These are phyloP conservation scores for Dactylorhiza incarnata DNA, from an alignment of 106 monocot species.

Conservation along the genomic window DNA sequence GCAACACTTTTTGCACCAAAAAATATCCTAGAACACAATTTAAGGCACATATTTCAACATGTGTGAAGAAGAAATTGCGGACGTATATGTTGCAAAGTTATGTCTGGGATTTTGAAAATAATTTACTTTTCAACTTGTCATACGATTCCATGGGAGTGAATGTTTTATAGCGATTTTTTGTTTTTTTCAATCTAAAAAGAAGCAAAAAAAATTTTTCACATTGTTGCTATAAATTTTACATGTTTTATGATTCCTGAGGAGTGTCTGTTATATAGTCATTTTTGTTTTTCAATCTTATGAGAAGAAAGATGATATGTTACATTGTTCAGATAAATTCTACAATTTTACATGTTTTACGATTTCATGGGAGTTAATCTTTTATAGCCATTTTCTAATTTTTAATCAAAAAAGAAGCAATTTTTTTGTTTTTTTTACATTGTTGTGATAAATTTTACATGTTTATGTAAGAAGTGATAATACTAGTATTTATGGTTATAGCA, in stretches of 20 bases:
- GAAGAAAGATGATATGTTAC: too few species aligned
- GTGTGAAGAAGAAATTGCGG: neutral
- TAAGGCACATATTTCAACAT: too few species aligned
- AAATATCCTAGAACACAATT: too few species aligned
- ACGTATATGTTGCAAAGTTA: neutral
- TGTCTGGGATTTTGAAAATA: neutral
- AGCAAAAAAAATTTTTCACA: neutral
- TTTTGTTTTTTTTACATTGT: neutral
- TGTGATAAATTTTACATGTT: constrained; percentile 1
- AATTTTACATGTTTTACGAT: neutral
- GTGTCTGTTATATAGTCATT: too few species aligned
- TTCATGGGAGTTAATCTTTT: neutral
- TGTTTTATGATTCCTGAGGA: neutral
- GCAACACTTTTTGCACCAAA: too few species aligned
- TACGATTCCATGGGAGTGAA: neutral
- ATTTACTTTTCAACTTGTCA: neutral
- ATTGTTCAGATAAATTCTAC: too few species aligned
- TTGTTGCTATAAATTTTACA: neutral
- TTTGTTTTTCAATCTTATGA: too few species aligned
- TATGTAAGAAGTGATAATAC: neutral
- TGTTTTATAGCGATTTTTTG: neutral
- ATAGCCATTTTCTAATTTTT: neutral
- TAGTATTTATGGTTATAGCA: too few species aligned
- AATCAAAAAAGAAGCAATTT: neutral
- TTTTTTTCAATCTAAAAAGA: neutral